phyloP scores from a whole-genome alignment of 1,139 yeast genomes.

The Dujonia santamariae region DNA sequence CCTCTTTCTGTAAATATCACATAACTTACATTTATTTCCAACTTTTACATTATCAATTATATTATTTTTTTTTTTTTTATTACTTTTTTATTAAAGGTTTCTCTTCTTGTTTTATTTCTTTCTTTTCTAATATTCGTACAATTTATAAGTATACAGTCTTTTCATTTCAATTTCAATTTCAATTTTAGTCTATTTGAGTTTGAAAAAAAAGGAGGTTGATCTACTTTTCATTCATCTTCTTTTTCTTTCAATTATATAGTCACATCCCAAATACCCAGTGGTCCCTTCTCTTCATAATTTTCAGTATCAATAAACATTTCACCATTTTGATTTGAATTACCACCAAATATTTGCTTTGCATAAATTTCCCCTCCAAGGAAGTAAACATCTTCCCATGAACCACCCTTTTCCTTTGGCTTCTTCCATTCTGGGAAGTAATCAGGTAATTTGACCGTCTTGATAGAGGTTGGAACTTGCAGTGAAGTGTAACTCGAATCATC shows the following conservation, averaged over 20 bases:
- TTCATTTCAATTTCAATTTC: too few relatives aligned
- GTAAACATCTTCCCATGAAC: conserved; percentile 64
- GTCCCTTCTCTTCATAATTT: conserved; percentile 79
- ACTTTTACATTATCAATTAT: too few relatives aligned
- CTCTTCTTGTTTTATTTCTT: too few relatives aligned
- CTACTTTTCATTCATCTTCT: too few relatives aligned
- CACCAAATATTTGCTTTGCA: conserved; percentile 76
- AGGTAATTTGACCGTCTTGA: conserved; percentile 69
- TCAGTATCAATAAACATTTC: conserved; percentile 74
- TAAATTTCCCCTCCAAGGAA: conserved; percentile 88
- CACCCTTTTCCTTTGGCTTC: conserved; percentile 56
- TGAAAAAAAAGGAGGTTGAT: too few relatives aligned
- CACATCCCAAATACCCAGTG: conserved; percentile 59
- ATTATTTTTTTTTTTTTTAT: too few relatives aligned
- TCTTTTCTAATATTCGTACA: too few relatives aligned
- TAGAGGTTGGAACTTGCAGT: conserved; percentile 71
- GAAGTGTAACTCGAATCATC: conserved; percentile 19
- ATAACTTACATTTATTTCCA: too few relatives aligned
- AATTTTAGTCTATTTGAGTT: too few relatives aligned
- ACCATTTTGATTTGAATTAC: conserved; percentile 52
- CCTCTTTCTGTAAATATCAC: too few relatives aligned
- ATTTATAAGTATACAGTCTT: too few relatives aligned
- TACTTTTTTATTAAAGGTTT: too few relatives aligned
- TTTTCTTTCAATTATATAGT: conserved; percentile 24
- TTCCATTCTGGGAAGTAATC: conserved; percentile 98